Evolutionary conservation across 129 eudicot species (phyloP), one percentile per base, ranked within the genome.

Genomic region (Calendula officinalis): DNA sequence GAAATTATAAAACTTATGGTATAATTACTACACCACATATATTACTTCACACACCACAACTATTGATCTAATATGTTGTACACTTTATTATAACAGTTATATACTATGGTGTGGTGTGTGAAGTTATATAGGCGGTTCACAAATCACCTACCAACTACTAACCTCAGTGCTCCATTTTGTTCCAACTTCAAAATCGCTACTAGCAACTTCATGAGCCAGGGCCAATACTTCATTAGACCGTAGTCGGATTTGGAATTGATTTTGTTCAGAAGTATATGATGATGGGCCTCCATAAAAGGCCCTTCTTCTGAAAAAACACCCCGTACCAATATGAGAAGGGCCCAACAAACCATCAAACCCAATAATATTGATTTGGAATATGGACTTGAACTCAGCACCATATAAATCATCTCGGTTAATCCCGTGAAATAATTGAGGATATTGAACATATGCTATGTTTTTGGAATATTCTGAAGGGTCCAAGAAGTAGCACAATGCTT

Each of bases 351-450:
- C 90, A 61, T 89, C 90, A 17, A 67, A 53, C 39, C 89, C 96
- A 30, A 52, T n/a, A 16, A 80, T 70, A 49, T 72, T 74, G 55
- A 80, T 61, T 69, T 50, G 74, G 57, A 81, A 80, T 38, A 73
- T 12, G 33, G 67, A 71, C 36, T 77, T 89, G 44, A 74, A 72
- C 60, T 77, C 90, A 10, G 72, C 75, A 22, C 61, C 80, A 30
- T 89, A 89, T 30, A 80, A 73, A 43, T 89, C 96, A 2, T 63
- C 75, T 62, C 71, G 64, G 65, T 82, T 80, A 44, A 85, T 58
- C 54, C 94, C 90, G 54, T 69, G 77, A 61, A 74, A 89, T 16
- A 69, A 32, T 41, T 89, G 96, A 56, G 96, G 96, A 56, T 82
- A 85, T 27, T 89, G 96, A 61, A 89, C 45, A 41, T 64, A 89